Base-by-base conservation (phyloP, 495 filamentous ascomycete species). In the Patellaria atrata region DNA sequence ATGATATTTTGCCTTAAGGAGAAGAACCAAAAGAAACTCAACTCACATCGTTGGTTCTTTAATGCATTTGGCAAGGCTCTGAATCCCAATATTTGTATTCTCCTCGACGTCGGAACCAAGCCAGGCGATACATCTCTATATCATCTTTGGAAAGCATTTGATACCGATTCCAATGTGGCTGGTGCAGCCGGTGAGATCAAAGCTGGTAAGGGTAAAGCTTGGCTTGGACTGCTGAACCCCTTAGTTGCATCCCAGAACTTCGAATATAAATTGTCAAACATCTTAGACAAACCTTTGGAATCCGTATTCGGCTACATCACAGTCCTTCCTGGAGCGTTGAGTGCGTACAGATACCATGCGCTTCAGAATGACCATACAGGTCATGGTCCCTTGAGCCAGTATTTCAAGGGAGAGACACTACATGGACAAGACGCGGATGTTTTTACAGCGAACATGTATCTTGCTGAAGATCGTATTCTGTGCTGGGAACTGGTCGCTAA, bases 221-320 rank as follows among this genome's bases (percentile, higher is more conserved):
- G 77, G 58, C 60, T 77, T 11, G 82, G 85, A 14, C 69, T 99
- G 14, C 62, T 99, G 25, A 96, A 96, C 52, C 91, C 91, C 0
- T 68, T 99, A 2, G 85, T 99, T 5, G 91, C 91, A 0, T 86
- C 81, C 28, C 91, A 99, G 55, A 96, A 99, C 50, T 99, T 96
- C 47, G 91, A 99, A 57, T 99, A 99, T 66, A 99, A 99, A 62
- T 94, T 96, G 87, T 92, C 82, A 5, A 99, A 96, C 42, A 99
- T 99, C 50, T 65, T 99, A 17, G 91, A 99, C 53, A 96, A 96
- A 57, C 91, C 91, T 3, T 62, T 99, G 15, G 91, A 99, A 57
- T 86, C 79, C 2, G 91, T 94, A 2, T 96, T 99, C 50, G 91
- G 91, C 3, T 96, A 96, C 49, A 96, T 96, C 44, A 94, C 91